A percentile compares a stretch with the other conserved stretches of the same genome.
phyloP scores from a whole-genome alignment of 1,139 yeast genomes.

The Yamadazyma aaseri region DNA sequence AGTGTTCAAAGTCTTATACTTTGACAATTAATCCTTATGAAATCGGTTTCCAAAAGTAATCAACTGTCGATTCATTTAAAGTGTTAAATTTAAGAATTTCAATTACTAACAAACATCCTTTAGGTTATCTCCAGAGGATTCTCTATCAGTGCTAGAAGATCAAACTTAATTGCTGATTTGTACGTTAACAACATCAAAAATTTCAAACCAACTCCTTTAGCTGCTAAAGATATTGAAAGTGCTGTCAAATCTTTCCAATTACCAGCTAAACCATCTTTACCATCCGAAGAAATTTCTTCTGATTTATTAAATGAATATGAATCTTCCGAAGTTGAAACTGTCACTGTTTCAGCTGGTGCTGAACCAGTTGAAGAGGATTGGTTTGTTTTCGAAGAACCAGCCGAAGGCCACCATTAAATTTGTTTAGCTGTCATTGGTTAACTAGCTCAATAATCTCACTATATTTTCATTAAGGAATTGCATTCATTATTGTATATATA shows the following conservation, averaged over 20 bases:
- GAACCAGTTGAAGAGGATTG: constrained; percentile 67
- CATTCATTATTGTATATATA: not conserved
- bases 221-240: constrained; percentile 73
- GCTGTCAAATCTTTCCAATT: constrained; percentile 79
- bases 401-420: constrained; percentile 56
- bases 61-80: too few relatives aligned
- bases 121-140: constrained; percentile 43
- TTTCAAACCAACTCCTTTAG: constrained; percentile 78
- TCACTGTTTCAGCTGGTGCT: constrained; percentile 39
- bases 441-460: too few relatives aligned
- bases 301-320: constrained; percentile 78
- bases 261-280: constrained; percentile 72
- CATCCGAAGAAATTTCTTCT: constrained; percentile 71
- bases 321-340: constrained; percentile 66
- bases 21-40: too few relatives aligned
- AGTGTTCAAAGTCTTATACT: too few relatives aligned
- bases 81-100: too few relatives aligned
- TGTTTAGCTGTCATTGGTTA: too few relatives aligned
- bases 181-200: constrained; percentile 84
- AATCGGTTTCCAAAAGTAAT: too few relatives aligned
- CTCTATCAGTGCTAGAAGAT: constrained; percentile 45
- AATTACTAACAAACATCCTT: not conserved
- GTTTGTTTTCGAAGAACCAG: constrained; percentile 75
- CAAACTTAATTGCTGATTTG: constrained; percentile 76
- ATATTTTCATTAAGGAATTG: not conserved